Evolutionary conservation across 2,329 filamentous ascomycete species (phyloP).

Genomic region (Neonectria sp.): DNA sequence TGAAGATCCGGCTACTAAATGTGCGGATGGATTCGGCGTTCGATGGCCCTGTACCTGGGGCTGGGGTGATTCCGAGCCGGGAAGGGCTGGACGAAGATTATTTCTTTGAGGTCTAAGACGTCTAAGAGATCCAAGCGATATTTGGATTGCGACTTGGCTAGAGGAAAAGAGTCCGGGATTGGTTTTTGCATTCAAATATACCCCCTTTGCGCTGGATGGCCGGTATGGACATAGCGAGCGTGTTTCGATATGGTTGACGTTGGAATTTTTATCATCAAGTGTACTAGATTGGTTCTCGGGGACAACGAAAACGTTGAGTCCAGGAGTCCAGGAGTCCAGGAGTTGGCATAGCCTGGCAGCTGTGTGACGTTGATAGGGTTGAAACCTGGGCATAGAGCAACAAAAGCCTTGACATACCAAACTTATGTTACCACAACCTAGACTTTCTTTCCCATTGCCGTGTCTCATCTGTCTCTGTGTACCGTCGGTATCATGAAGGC

Average conservation of each 20-base stretch:
- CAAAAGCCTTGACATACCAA: not conserved
- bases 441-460: no score
- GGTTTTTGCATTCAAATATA: slow-evolving; percentile 40
- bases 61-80: slow-evolving; percentile 83
- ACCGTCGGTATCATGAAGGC: not conserved
- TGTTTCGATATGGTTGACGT: slow-evolving; percentile 21
- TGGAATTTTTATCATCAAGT: slow-evolving; percentile 14
- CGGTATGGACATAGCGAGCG: slow-evolving; percentile 29
- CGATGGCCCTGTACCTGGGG: slow-evolving; percentile 76
- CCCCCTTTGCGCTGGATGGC: slow-evolving; percentile 29
- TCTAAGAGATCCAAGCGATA: not conserved
- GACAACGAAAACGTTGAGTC: not conserved
- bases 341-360: not conserved
- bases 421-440: not conserved
- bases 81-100: slow-evolving; percentile 94
- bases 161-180: slow-evolving; percentile 9
- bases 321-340: not conserved
- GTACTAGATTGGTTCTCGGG: slow-evolving; percentile 1
- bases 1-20: slow-evolving; percentile 94
- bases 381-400: not conserved
- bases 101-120: slow-evolving; percentile 81
- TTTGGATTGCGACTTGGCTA: slow-evolving; percentile 12
- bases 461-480: no score
- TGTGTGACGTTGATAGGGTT: not conserved
- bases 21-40: slow-evolving; percentile 86